phyloP scores from a whole-genome alignment of 805 yeast genomes.

The Saturnispora besseyi region DNA sequence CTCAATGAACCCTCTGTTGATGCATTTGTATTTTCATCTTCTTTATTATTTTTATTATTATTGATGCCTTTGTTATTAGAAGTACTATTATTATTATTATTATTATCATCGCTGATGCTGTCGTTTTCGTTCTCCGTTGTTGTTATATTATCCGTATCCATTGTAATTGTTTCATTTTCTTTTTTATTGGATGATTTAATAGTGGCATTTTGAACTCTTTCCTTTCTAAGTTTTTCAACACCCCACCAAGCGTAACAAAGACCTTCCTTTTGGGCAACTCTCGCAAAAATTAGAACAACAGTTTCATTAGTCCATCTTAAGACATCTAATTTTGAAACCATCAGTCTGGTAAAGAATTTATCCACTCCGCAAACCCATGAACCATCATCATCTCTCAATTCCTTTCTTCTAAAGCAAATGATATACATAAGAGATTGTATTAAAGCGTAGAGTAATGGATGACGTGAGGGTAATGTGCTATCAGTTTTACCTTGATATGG shows the following conservation, averaged over 20 bases:
- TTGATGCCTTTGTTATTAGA: not conserved
- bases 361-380: slow-evolving; percentile 76
- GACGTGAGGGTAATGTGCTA: slow-evolving; percentile 25
- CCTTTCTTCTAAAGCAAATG: slow-evolving; percentile 75
- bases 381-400: slow-evolving; percentile 31
- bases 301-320: slow-evolving; percentile 88
- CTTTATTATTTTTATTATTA: not conserved
- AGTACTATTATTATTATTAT: not conserved
- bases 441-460: slow-evolving; percentile 63
- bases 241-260: slow-evolving; percentile 90
- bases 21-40: not conserved
- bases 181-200: not conserved
- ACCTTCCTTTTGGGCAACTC: slow-evolving; percentile 80
- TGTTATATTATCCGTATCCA: not conserved
- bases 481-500: slow-evolving; percentile 12
- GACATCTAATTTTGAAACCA: slow-evolving; percentile 86
- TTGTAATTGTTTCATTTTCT: not conserved
- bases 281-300: slow-evolving; percentile 88
- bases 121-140: not conserved
- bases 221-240: slow-evolving; percentile 81
- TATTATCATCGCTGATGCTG: not conserved
- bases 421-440: slow-evolving; percentile 86
- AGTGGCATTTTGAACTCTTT: slow-evolving; percentile 32
- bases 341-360: slow-evolving; percentile 76
- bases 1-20: slow-evolving; percentile 15